Evolutionary conservation across 2,329 filamentous ascomycete species (phyloP), one percentile per base, ranked within the genome.

Genomic region (Pestalotiopsis sp.): DNA sequence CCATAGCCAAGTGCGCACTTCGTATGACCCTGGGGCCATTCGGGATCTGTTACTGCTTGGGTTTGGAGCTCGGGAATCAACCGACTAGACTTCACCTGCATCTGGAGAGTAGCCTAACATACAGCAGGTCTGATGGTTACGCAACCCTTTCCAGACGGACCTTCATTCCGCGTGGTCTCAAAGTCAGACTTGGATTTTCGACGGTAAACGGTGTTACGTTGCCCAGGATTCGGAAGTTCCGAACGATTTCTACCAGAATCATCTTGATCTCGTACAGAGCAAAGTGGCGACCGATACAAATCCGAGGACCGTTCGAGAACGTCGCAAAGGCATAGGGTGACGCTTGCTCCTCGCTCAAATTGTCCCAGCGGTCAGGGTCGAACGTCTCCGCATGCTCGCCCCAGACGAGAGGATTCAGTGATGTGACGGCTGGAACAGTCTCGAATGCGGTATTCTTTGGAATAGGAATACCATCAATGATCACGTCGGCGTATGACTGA

Each of bases 341-440:
- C 9, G 71, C 72, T 58, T 75, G 73, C 2, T 74, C 74, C 13
- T 70, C 71, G 36, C 72, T 71, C 68, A 75, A 69, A 63, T 70
- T 41, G 56, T 72, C 67, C 82, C 81, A 83, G 57, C 81, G 78
- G 25, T 79, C 78, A 1, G 81, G 81, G 20, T 78, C 75, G 66
- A 82, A 81, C 17, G 76, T 73, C 41, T 77, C 74, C 4, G 76
- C 80, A 38, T 81, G 77, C 0, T 75, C 70, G 1, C 81, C 82
- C 82, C 82, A 84, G 65, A 83, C 74, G 0, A 68, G 62, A 1
- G 78, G 77, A 70, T 79, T 78, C 5, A 76, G 73, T 70, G 81
- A 78, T 20, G 80, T 76, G 31, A 82, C 77, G 7, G 76, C 76
- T 1, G 81, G 79, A 17, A 79, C 76, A 36, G 82, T 72, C 60